These are phyloP conservation scores for Plectosphaerella cucumerina DNA, from an alignment of 2,329 filamentous ascomycete species.

Conservation along the genomic window DNA sequence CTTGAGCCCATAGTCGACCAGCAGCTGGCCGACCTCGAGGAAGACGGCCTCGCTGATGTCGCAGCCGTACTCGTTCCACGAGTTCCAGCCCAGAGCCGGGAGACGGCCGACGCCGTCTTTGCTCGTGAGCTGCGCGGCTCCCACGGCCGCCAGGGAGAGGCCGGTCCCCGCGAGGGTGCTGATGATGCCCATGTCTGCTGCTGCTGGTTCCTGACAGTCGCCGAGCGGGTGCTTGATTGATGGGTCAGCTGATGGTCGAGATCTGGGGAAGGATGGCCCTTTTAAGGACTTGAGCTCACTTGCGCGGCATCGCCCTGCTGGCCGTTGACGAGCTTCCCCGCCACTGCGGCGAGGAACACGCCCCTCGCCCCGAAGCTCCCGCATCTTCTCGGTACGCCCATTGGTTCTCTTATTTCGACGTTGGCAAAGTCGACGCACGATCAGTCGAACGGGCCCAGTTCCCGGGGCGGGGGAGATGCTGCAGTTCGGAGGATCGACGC, in stretches of 20 bases:
- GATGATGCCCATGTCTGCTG: conserved; percentile 3
- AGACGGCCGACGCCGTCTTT: conserved; percentile 18
- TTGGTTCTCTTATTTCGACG: not conserved
- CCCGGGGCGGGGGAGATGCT: not conserved
- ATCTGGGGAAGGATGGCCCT: not conserved
- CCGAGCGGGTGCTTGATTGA: not conserved
- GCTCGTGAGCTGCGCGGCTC: conserved; percentile 10
- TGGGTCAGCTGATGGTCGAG: not conserved
- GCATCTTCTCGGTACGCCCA: not conserved
- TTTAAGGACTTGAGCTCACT: not conserved
- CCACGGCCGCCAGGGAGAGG: conserved; percentile 1
- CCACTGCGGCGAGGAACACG: not conserved
- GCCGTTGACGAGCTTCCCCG: not conserved
- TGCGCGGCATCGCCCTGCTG: not conserved
- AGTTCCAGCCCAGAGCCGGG: conserved; percentile 44
- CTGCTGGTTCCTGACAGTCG: not conserved
- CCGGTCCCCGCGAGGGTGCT: conserved; percentile 4
- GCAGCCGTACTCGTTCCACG: conserved; percentile 50
- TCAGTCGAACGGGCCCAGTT: not conserved
- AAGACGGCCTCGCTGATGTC: conserved; percentile 47
- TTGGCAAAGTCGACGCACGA: not conserved
- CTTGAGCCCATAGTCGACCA: conserved; percentile 45
- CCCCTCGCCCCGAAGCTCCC: not conserved
- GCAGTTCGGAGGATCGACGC: conserved; percentile 1
- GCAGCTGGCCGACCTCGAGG: conserved; percentile 39